Evolutionary conservation across 345 rosid genomes (phyloP).

Genomic region (Pugionium dolabratum): DNA sequence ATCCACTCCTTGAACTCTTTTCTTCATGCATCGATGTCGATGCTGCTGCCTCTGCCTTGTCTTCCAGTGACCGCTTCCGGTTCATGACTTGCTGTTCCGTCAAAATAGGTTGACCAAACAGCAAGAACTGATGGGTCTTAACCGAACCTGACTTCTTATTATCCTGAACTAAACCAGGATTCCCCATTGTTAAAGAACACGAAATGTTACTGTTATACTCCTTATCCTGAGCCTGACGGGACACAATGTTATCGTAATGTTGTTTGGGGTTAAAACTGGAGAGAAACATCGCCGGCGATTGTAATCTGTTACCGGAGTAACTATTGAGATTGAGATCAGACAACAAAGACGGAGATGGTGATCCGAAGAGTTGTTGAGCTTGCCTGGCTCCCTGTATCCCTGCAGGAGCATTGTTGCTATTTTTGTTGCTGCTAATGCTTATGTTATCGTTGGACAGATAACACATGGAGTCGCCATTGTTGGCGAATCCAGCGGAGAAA

Average conservation of each 20-base stretch:
- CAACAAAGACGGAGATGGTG: conserved; percentile 58
- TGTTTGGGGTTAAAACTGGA: conserved; percentile 58
- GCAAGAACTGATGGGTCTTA: conserved; percentile 71
- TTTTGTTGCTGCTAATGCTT: background rate
- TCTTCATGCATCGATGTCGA: background rate
- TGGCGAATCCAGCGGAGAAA: conserved; percentile 58
- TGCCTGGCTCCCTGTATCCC: conserved; percentile 99
- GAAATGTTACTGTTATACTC: conserved; percentile 52
- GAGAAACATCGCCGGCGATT: conserved; percentile 53
- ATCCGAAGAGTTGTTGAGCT: conserved; percentile 64
- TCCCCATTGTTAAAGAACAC: conserved; percentile 77
- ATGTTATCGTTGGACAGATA: conserved; percentile 46
- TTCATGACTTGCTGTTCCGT: conserved; percentile 47
- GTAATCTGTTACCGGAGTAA: conserved; percentile 55
- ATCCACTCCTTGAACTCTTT: conserved; percentile 19
- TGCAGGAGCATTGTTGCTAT: conserved; percentile 61
- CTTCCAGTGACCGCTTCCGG: conserved; percentile 45
- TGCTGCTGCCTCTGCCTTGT: conserved; percentile 7
- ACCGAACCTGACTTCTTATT: conserved; percentile 52
- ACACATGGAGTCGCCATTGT: conserved; percentile 46
- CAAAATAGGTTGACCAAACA: conserved; percentile 87
- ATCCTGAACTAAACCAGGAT: conserved; percentile 47
- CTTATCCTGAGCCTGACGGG: conserved; percentile 38
- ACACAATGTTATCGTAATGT: conserved; percentile 42
- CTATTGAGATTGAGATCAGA: conserved; percentile 58